These are phyloP conservation scores for Solanum appendiculatum DNA, from an alignment of 257 asterid species.

Conservation along the genomic window DNA sequence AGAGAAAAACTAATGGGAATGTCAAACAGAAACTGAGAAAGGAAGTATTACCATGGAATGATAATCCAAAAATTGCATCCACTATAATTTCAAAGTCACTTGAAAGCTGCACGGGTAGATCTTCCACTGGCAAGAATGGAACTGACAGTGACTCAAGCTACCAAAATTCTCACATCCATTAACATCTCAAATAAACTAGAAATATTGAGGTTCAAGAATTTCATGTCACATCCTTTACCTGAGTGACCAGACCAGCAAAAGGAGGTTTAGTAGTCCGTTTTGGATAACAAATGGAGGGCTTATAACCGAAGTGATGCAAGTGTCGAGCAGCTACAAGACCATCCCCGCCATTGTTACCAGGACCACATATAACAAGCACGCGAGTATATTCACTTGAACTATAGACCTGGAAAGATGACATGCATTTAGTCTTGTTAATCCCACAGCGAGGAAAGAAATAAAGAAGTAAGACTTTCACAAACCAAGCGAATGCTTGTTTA, in stretches of 20 bases:
- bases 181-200: slow-evolving; percentile 10
- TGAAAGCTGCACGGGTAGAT: slow-evolving; percentile 10
- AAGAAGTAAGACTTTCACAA: background rate
- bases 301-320: slow-evolving; percentile 25
- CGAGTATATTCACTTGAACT: slow-evolving; percentile 4
- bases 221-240: slow-evolving; percentile 37
- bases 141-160: slow-evolving; percentile 76
- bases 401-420: slow-evolving; percentile 13
- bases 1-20: background rate
- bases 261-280: slow-evolving; percentile 10
- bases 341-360: slow-evolving; percentile 24
- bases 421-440: background rate
- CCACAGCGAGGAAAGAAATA: background rate
- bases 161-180: slow-evolving; percentile 26
- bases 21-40: background rate
- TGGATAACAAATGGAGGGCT: slow-evolving; percentile 22
- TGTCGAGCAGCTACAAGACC: slow-evolving; percentile 34
- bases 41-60: slow-evolving; percentile 18
- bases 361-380: slow-evolving; percentile 26
- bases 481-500: background rate
- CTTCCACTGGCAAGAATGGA: slow-evolving; percentile 30
- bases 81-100: slow-evolving; percentile 18
- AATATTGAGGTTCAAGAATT: background rate
- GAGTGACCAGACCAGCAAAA: slow-evolving; percentile 55
- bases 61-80: slow-evolving; percentile 32